Percentiles rank a stretch among this genome's conserved stretches.
These are phyloP conservation scores for Neopestalotiopsis sp. DNA, from an alignment of 2,329 filamentous ascomycete species.

Conservation along the genomic window DNA sequence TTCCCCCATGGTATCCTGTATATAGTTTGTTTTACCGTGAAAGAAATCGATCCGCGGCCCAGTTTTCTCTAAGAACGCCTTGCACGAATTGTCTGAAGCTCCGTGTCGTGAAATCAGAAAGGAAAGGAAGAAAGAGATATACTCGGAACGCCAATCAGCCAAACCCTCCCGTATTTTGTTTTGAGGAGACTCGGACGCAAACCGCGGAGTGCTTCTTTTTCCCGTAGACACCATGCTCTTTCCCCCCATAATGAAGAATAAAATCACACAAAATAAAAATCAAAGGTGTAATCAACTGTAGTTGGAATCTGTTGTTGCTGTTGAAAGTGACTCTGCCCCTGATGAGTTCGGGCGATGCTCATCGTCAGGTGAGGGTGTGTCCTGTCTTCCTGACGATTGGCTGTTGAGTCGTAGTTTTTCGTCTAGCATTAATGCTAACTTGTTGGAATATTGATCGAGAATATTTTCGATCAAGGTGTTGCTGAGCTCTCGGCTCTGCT, in stretches of 20 bases:
- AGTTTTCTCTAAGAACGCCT: background rate
- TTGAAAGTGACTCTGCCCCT: constrained; percentile 27
- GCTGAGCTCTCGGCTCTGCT: constrained; percentile 58
- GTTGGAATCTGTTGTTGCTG: constrained; percentile 18
- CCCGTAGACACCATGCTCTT: background rate
- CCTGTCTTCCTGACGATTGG: constrained; percentile 30
- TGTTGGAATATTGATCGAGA: constrained; percentile 77
- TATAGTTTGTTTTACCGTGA: constrained; percentile 17
- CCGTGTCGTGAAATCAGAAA: background rate
- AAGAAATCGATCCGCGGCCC: background rate
- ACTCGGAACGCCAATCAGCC: constrained; percentile 2
- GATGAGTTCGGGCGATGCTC: constrained; percentile 29
- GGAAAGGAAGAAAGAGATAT: background rate
- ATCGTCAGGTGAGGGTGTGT: constrained; percentile 25
- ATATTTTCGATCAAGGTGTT: constrained; percentile 67
- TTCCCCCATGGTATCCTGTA: constrained; percentile 29
- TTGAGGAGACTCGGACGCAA: background rate
- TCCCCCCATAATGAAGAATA: constrained; percentile 25
- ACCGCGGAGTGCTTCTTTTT: background rate
- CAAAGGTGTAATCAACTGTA: background rate
- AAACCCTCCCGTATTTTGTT: background rate
- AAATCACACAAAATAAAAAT: constrained; percentile 29
- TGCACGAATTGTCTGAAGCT: background rate
- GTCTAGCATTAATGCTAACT: constrained; percentile 73
- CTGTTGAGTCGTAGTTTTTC: constrained; percentile 66